Conservation (phyloP, 805 yeast genomes). For the Kluyveromyces nonfermentans region DNA sequence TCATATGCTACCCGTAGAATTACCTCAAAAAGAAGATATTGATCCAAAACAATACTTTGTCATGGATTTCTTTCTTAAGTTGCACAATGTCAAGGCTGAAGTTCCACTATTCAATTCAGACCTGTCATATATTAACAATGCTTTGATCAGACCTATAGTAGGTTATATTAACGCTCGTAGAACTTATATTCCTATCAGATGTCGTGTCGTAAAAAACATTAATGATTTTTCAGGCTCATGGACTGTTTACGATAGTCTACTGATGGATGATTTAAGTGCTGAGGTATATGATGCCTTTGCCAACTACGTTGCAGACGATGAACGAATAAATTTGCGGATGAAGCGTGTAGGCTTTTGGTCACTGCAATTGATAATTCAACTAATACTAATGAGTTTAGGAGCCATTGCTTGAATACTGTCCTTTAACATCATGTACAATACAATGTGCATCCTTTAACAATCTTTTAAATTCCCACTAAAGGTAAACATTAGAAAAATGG, state of each 20-base stretch:
- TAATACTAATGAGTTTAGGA: conserved; percentile 74
- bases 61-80: conserved; percentile 67
- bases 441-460: background rate
- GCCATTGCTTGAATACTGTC: conserved; percentile 39
- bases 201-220: conserved; percentile 69
- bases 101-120: conserved; percentile 86
- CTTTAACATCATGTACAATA: no score
- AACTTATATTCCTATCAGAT: conserved; percentile 80
- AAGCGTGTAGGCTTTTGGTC: conserved; percentile 91
- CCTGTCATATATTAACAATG: conserved; percentile 83
- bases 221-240: conserved; percentile 91
- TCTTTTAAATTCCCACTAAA: background rate
- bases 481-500: background rate
- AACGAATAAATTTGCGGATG: conserved; percentile 59
- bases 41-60: conserved; percentile 48
- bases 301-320: conserved; percentile 80
- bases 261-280: conserved; percentile 85
- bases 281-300: conserved; percentile 90
- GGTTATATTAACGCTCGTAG: conserved; percentile 87
- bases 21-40: conserved; percentile 16
- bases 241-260: conserved; percentile 84
- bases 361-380: conserved; percentile 71
- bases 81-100: conserved; percentile 79
- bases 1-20: conserved; percentile 20
- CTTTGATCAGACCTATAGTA: conserved; percentile 87